Conservation (phyloP, 2,329 filamentous ascomycete genomes). For the Colletotrichum somersetense region DNA sequence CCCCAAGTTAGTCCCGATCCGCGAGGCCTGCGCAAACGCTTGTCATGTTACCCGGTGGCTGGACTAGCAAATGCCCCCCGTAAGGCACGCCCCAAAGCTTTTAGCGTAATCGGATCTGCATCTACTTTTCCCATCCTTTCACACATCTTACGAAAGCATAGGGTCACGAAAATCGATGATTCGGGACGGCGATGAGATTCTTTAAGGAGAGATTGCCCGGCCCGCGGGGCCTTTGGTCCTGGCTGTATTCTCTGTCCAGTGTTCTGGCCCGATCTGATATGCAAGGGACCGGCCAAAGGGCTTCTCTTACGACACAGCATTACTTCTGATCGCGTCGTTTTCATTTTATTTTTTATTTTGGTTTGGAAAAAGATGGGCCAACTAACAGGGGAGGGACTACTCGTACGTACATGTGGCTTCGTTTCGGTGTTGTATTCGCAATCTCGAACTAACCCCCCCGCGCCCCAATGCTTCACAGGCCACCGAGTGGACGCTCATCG, state of each 20-base stretch:
- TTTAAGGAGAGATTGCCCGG: background rate
- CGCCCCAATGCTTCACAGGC: background rate
- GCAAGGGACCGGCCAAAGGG: background rate
- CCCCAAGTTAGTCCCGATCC: background rate
- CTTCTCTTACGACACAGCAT: background rate
- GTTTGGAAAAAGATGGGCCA: background rate
- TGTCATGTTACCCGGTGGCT: background rate
- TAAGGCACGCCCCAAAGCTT: background rate
- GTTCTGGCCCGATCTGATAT: background rate
- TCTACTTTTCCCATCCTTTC: background rate
- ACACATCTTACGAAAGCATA: background rate
- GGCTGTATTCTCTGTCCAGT: too few species aligned
- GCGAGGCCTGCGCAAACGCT: background rate
- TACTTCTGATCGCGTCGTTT: too few species aligned
- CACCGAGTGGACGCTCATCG: conserved; percentile 1
- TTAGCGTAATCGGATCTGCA: background rate
- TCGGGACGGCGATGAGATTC: background rate
- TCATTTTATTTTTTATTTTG: too few species aligned
- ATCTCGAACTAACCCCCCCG: background rate
- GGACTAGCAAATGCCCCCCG: background rate
- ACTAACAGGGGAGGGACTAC: background rate
- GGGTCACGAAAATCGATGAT: background rate
- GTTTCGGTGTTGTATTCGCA: background rate
- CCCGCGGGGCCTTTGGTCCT: background rate
- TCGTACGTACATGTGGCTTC: background rate